Base-by-base conservation (phyloP, 208 protist genomes). In the Endotrypanum monterogeii region DNA sequence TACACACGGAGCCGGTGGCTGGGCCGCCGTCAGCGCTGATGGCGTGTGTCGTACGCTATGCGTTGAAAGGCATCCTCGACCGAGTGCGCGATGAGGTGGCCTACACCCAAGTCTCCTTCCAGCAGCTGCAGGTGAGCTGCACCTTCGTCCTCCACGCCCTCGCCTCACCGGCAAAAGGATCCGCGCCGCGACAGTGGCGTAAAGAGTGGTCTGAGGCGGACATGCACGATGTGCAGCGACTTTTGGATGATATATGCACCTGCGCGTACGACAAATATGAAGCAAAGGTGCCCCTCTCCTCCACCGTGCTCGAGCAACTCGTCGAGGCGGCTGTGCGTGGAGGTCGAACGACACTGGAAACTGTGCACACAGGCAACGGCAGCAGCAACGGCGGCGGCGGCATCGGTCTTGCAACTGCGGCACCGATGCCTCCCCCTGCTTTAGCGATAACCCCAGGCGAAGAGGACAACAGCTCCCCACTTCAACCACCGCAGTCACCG, bases 261-360 rank as follows among this genome's bases (percentile, higher is more conserved):
- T 87, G 83, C 62, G 92, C 88, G 14, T 94, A 96, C 71, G 92
- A 94, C 58, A 81, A 81, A 30, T 91, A 90, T 77, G 80, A 82
- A 56, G 83, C 87, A n/a, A 89, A 89, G 67, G 80, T 88, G 25
- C 87, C 91, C 18, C 83, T 94, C 25, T 71, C 83, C 12, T 76
- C 83, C 35, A 79, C 79, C 14, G 88, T 84, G 67, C 56, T 93
- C n/a, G 89, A 96, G 48, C 82, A 69, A 70, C 46, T 90, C 25
- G 82, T 93, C 25, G 85, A 88, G 44, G 80, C 74, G 0, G 80
- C 72, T 35, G 67, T 84, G 65, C 71, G 56, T 3, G 44, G 70
- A 5, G 67, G 68, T 1, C 52, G 72, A 35, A 63, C 76, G n/a
- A 57, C 76, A 25, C 23, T 73, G 74, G 39, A 56, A 25, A 30